These are phyloP conservation scores for Parietaria judaica DNA, from an alignment of 306 rosid species.

Conservation along the genomic window DNA sequence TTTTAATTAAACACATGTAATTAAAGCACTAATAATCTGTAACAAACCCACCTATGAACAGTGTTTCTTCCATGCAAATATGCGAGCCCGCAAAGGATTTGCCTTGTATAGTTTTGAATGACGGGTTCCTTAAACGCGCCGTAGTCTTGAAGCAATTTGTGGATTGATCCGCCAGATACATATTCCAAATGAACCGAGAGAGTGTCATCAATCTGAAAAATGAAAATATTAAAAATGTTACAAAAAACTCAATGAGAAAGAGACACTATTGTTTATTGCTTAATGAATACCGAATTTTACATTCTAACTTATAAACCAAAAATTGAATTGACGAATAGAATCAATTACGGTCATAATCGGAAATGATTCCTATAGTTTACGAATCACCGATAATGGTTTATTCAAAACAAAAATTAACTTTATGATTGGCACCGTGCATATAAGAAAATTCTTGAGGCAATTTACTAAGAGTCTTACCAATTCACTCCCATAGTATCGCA, in stretches of 20 bases:
- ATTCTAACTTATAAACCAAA: too few species aligned
- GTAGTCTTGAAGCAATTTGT: constrained; percentile 88
- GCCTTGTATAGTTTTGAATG: constrained; percentile 83
- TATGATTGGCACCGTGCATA: too few species aligned
- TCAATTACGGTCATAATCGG: too few species aligned
- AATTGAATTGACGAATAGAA: too few species aligned
- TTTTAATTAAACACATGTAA: background rate
- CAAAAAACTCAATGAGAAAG: too few species aligned
- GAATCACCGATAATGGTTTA: too few species aligned
- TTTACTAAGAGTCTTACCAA: constrained; percentile 42
- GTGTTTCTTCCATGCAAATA: constrained; percentile 92
- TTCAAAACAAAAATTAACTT: too few species aligned
- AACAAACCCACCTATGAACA: constrained; percentile 61
- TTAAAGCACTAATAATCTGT: background rate
- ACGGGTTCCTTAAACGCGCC: constrained; percentile 88
- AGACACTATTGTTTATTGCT: too few species aligned
- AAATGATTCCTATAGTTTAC: too few species aligned
- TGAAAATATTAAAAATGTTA: too few species aligned
- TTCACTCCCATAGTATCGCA: constrained; percentile 91
- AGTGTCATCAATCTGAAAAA: constrained; percentile 64
- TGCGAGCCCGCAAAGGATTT: constrained; percentile 89
- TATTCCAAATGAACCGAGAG: constrained; percentile 88
- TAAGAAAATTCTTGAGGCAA: background rate
- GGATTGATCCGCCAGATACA: constrained; percentile 94
- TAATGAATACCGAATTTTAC: too few species aligned